Conservation (phyloP, 345 rosid genomes). For the Aegle marmelos region DNA sequence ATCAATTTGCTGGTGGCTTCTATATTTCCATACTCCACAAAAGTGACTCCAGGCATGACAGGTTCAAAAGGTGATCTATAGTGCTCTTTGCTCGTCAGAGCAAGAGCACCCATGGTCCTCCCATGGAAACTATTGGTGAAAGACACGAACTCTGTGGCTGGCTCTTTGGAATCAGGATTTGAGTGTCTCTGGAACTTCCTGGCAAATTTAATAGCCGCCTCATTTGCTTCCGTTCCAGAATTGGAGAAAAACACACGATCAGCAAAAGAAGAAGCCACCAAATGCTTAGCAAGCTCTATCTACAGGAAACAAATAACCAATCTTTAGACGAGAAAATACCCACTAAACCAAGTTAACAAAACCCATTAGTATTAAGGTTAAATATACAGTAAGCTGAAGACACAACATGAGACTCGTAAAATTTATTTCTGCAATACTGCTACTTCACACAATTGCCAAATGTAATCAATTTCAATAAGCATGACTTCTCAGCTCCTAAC, state of each 20-base stretch:
- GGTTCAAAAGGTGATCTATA: constrained; percentile 91
- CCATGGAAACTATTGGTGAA: constrained; percentile 89
- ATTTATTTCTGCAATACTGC: background rate
- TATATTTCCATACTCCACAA: constrained; percentile 75
- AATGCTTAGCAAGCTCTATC: constrained; percentile 78
- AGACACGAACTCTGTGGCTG: constrained; percentile 65
- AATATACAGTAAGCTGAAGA: background rate
- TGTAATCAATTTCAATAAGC: background rate
- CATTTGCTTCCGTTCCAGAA: constrained; percentile 95
- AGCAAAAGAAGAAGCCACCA: constrained; percentile 75
- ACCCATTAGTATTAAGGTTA: background rate
- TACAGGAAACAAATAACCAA: constrained; percentile 21
- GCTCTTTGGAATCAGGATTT: constrained; percentile 48
- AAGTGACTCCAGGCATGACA: constrained; percentile 97
- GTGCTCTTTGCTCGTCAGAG: constrained; percentile 88
- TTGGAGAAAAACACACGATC: constrained; percentile 82
- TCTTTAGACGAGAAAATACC: background rate
- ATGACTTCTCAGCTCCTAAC: background rate
- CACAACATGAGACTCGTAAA: background rate
- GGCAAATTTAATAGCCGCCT: constrained; percentile 93
- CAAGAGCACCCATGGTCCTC: constrained; percentile 89
- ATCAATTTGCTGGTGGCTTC: constrained; percentile 58
- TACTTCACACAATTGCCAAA: background rate
- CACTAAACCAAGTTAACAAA: background rate
- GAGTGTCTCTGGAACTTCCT: constrained; percentile 75